phyloP scores from a whole-genome alignment of 2,329 filamentous ascomycete genomes.

The Ophiocordyceps robertsii region DNA sequence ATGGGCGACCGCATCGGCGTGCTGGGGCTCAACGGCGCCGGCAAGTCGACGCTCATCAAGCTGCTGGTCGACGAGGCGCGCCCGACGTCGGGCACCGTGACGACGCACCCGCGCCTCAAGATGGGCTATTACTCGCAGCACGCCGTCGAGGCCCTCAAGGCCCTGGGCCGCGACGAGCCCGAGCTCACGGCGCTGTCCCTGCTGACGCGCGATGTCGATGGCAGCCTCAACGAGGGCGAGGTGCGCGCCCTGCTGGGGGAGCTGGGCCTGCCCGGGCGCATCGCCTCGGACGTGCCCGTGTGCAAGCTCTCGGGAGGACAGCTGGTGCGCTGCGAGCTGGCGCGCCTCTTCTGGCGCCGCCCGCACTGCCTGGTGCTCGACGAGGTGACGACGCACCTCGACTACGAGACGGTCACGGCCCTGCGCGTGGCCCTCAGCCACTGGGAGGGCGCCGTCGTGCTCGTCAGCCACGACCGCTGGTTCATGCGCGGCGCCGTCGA shows the following conservation, averaged over 20 bases:
- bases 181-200: constrained; percentile 52
- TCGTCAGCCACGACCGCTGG: constrained; percentile 75
- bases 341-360: constrained; percentile 51
- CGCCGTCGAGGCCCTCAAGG: constrained; percentile 55
- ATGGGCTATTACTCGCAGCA: constrained; percentile 73
- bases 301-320: constrained; percentile 68
- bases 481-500: constrained; percentile 59
- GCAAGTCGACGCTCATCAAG: constrained; percentile 68
- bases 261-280: constrained; percentile 56
- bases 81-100: constrained; percentile 48
- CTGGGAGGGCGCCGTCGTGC: constrained; percentile 62
- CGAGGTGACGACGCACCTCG: constrained; percentile 75
- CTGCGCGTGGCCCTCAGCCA: constrained; percentile 50
- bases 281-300: constrained; percentile 61
- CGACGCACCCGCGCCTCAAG: constrained; percentile 53
- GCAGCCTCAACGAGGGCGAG: constrained; percentile 49
- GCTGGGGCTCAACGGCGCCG: constrained; percentile 66
- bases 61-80: constrained; percentile 48
- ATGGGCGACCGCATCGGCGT: constrained; percentile 64
- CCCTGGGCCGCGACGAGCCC: constrained; percentile 32
- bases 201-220: constrained; percentile 40
- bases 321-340: constrained; percentile 52
- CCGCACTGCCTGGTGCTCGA: constrained; percentile 67
- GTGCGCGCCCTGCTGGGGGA: constrained; percentile 52
- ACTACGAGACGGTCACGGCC: constrained; percentile 67